Evolutionary conservation across 495 filamentous ascomycete genomes (phyloP).

Genomic region (Penicillium goetzii): DNA sequence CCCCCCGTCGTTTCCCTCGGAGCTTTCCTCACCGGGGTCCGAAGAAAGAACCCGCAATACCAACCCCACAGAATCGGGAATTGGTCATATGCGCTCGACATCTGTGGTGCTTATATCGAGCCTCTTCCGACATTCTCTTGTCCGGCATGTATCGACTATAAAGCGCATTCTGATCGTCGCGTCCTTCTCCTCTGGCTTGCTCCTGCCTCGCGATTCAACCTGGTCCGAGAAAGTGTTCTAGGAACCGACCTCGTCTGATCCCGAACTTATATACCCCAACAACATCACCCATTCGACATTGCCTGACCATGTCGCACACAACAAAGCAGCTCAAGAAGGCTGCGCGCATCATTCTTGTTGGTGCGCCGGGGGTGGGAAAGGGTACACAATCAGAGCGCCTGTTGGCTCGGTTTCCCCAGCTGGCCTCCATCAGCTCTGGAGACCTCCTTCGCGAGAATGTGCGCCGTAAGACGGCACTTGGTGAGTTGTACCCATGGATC

Average conservation of each 20-base stretch:
- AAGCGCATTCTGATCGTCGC: background rate
- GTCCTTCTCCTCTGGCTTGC: background rate
- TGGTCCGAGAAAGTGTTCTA: constrained; percentile 9
- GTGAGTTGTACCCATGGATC: constrained; percentile 49
- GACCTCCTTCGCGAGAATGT: constrained; percentile 93
- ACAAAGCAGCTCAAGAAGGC: constrained; percentile 69
- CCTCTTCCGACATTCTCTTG: background rate
- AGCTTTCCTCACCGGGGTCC: constrained; percentile 45
- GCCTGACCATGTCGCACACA: constrained; percentile 28
- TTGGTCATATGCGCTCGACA: constrained; percentile 22
- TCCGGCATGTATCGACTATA: constrained; percentile 20
- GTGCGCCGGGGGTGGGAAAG: constrained; percentile 91
- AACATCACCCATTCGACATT: background rate
- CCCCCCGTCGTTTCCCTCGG: constrained; percentile 23
- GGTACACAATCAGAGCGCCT: constrained; percentile 92
- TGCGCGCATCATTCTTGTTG: constrained; percentile 91
- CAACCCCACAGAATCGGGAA: constrained; percentile 34
- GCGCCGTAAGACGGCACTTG: constrained; percentile 79
- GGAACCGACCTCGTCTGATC: constrained; percentile 18
- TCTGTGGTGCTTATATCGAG: constrained; percentile 10
- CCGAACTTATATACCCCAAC: constrained; percentile 7
- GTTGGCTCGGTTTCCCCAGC: constrained; percentile 80
- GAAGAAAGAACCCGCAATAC: constrained; percentile 31
- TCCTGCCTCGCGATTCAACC: background rate
- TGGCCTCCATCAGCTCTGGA: constrained; percentile 91